Evolutionary conservation across 345 rosid genomes (phyloP).

Genomic region (Kernera saxatilis): DNA sequence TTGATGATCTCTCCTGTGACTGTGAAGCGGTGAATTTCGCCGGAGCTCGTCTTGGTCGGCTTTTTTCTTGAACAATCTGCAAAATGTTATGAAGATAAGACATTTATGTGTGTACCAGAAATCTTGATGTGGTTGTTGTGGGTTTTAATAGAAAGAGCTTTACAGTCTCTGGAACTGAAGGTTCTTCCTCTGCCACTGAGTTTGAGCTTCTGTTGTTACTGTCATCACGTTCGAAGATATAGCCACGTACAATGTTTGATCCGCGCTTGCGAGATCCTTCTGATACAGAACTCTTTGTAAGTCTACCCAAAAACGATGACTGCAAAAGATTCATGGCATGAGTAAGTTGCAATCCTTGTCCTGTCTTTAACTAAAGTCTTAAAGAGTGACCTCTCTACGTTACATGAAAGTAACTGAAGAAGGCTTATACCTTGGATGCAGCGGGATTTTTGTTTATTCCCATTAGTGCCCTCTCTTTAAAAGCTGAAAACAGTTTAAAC

Average conservation of each 20-base stretch:
- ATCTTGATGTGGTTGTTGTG: not conserved
- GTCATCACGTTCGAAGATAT: conserved; percentile 79
- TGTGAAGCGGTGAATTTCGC: conserved; percentile 64
- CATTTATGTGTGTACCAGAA: not conserved
- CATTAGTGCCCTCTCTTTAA: conserved; percentile 38
- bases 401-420: conserved; percentile 3
- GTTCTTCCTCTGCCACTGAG: conserved; percentile 50
- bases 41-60: conserved; percentile 39
- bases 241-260: conserved; percentile 52
- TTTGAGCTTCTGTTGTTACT: conserved; percentile 49
- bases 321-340: conserved; percentile 37
- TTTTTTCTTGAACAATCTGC: conserved; percentile 51
- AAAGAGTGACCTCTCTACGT: not conserved
- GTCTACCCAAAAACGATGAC: conserved; percentile 78
- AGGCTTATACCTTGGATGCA: conserved; percentile 54
- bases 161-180: conserved; percentile 51
- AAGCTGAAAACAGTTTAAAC: conserved; percentile 36
- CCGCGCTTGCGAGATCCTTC: conserved; percentile 51
- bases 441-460: conserved; percentile 37
- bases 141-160: conserved; percentile 10
- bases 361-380: not conserved
- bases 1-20: conserved; percentile 32
- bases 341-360: not conserved
- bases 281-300: conserved; percentile 45
- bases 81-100: not conserved